Conservation (phyloP, 2,329 filamentous ascomycete genomes). For the Tolypocladium ophioglossoides region DNA sequence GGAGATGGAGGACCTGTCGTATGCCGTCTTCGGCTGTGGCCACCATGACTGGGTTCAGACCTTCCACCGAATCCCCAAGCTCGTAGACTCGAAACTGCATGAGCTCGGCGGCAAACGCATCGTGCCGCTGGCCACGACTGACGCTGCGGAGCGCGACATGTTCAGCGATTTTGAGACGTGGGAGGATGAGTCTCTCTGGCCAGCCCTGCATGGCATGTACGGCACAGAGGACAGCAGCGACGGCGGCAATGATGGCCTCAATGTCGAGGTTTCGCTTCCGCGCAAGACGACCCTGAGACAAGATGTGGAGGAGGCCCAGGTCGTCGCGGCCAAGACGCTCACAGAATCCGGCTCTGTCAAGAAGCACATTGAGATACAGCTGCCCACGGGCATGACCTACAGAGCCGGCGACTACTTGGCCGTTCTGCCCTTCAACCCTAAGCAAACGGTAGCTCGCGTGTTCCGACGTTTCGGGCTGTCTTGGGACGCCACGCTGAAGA, state of each 20-base stretch:
- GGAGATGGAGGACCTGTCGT: slow-evolving; percentile 45
- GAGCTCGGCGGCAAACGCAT: slow-evolving; percentile 23
- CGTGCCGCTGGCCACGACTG: slow-evolving; percentile 40
- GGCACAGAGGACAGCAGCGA: slow-evolving; percentile 17
- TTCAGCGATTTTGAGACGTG: slow-evolving; percentile 58
- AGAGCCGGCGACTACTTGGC: slow-evolving; percentile 68
- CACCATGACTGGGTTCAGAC: slow-evolving; percentile 46
- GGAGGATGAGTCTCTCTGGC: slow-evolving; percentile 47
- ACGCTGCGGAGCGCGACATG: slow-evolving; percentile 54
- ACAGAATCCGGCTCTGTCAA: slow-evolving; percentile 44
- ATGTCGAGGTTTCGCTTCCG: slow-evolving; percentile 40
- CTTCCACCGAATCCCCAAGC: slow-evolving; percentile 56
- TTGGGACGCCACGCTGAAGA: slow-evolving; percentile 57
- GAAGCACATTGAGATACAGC: slow-evolving; percentile 54
- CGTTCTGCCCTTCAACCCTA: slow-evolving; percentile 60
- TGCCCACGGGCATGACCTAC: slow-evolving; percentile 57
- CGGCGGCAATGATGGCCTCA: slow-evolving; percentile 13
- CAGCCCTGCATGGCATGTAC: slow-evolving; percentile 35
- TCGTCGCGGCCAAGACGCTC: slow-evolving; percentile 41
- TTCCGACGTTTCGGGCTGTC: slow-evolving; percentile 56
- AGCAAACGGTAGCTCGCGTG: slow-evolving; percentile 48
- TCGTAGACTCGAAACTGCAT: slow-evolving; percentile 44
- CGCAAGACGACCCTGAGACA: slow-evolving; percentile 49
- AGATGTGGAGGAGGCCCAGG: slow-evolving; percentile 50
- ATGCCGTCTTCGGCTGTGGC: slow-evolving; percentile 62